Evolutionary conservation across 768 basidiomycete species (phyloP).

Genomic region (Phanerodontia chrysosporium): DNA sequence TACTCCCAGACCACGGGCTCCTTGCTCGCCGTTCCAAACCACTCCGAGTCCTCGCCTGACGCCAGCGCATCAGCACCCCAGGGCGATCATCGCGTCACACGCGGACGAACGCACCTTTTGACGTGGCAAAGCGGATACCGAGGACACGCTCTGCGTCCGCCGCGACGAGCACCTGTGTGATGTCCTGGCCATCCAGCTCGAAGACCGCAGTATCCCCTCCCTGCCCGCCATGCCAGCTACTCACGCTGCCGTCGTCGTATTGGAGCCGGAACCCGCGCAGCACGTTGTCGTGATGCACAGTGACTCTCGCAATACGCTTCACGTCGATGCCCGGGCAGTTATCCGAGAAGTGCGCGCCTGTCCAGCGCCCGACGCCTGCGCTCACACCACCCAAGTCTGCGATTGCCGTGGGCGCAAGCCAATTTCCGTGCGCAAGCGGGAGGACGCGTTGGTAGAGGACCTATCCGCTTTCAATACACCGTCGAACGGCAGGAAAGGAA

Average conservation of each 20-base stretch:
- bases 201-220: background rate
- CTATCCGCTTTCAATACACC: too few relatives aligned
- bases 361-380: background rate
- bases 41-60: background rate
- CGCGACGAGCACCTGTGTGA: background rate
- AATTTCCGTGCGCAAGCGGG: background rate
- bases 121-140: background rate
- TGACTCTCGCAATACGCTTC: background rate
- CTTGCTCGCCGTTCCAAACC: background rate
- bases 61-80: background rate
- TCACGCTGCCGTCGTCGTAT: background rate
- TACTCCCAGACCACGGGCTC: background rate
- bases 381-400: background rate
- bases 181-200: background rate
- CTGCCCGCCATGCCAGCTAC: background rate
- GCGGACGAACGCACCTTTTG: background rate
- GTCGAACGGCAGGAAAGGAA: too few relatives aligned
- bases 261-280: background rate
- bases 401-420: background rate
- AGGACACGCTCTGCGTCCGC: background rate
- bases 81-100: background rate
- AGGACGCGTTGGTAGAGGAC: constrained; percentile 1
- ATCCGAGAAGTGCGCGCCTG: background rate
- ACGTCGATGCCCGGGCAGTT: background rate
- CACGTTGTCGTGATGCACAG: background rate